Evolutionary conservation across 257 asterid species (phyloP), one percentile per base, ranked within the genome.

Genomic region (Verbascum thapsus): DNA sequence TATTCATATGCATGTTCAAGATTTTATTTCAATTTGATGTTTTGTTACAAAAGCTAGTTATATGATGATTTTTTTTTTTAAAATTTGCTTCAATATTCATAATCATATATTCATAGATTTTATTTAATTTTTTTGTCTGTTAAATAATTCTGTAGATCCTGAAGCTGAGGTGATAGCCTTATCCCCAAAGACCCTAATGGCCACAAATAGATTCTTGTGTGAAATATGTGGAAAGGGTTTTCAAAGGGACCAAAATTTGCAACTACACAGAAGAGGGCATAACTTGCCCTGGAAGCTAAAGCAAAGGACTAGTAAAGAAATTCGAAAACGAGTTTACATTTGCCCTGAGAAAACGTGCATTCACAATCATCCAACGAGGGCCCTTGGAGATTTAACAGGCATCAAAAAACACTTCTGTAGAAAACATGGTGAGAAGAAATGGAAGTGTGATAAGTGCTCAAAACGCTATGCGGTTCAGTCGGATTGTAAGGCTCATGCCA

Each of bases 201-300:
- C 98, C 3, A 91, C 95, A 3, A 91, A 91, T 76, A 72, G 98
- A 61, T 91, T 88, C 70, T 8, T 86, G 42, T 91, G 98, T 39
- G 98, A 91, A 53, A 80, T 86, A 69, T 91, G 98, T 40, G 95
- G 96, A 1, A 91, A 91, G 83, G 98, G 98, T 57, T 91, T 91
- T 56, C 96, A 91, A 19, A 81, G 98, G 71, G 98, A 91, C 45
- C 96, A 91, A 52, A 91, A 91, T 34, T 58, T 91, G 63, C 98
- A 91, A 66, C 95, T 91, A 5, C 98, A 91, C 72, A 66, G 91
- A 20, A 83, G 98, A 63, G 98, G 98, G 0, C 98, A 91, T 58
- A 91, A 91, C 16, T 78, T 91, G 23, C 98, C 98, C 23, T 88
- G 96, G 96, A 91, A 88, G 72, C 81, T 91, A 53, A 91, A 88